Percentiles rank a stretch among this genome's conserved stretches.
phyloP scores from a whole-genome alignment of 257 asterid genomes.

The Penstemon barbatus region DNA sequence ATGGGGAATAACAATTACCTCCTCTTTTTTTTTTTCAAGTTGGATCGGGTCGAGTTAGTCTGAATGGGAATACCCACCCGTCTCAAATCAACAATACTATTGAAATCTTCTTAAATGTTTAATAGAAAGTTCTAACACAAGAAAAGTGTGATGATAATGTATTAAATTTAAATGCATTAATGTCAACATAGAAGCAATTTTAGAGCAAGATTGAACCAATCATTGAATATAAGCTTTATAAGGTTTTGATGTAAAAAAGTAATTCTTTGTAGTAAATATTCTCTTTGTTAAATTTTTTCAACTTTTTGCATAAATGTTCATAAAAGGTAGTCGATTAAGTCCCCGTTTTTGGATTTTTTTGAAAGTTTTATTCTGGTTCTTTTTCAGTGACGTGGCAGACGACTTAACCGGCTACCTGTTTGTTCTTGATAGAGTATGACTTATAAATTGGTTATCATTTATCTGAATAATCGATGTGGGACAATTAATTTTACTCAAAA shows the following conservation, averaged over 20 bases:
- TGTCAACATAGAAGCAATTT: no score
- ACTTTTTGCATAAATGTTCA: neutral
- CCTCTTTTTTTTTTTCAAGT: no score
- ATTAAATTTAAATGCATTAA: no score
- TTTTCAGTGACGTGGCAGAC: slow-evolving; percentile 7
- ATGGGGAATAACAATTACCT: no score
- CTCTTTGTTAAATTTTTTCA: neutral
- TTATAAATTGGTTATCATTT: neutral
- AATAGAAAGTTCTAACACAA: no score
- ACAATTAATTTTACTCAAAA: neutral
- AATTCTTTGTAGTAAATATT: neutral
- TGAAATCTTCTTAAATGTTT: no score
- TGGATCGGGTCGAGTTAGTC: no score
- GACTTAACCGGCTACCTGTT: slow-evolving; percentile 18
- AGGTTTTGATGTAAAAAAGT: neutral
- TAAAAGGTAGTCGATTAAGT: slow-evolving; percentile 20
- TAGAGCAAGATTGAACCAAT: no score
- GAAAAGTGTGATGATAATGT: no score
- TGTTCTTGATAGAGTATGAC: neutral
- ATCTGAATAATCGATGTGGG: neutral
- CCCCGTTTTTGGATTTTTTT: slow-evolving; percentile 9
- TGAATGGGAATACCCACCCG: no score
- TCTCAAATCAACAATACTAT: no score
- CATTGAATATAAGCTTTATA: no score
- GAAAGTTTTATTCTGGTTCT: neutral